phyloP scores from a whole-genome alignment of 257 asterid species.

The Cynanchum wilfordii region DNA sequence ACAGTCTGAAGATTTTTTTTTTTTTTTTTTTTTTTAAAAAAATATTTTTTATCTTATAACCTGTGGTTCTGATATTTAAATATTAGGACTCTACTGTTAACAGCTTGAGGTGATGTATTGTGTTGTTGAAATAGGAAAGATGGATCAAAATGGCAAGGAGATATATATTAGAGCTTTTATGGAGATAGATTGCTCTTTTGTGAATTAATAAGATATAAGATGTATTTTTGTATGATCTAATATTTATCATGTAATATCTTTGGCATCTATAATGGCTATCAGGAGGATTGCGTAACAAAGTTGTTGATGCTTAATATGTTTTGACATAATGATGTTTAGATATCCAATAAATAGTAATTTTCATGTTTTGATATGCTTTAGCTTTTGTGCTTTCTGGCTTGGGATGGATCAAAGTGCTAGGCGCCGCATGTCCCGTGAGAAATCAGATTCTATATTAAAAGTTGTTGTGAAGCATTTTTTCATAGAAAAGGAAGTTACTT shows the following conservation, averaged over 20 bases:
- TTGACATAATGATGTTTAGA: not conserved
- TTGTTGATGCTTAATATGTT: not conserved
- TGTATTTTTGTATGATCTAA: not conserved
- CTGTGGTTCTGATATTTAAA: not conserved
- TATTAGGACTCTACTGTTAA: not conserved
- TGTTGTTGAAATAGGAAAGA: not conserved
- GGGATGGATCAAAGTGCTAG: constrained; percentile 63
- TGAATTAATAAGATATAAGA: not conserved
- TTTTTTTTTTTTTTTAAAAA: too few species aligned
- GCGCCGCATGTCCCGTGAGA: constrained; percentile 68
- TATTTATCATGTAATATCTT: not conserved
- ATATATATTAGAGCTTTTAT: not conserved
- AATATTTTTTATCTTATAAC: not conserved
- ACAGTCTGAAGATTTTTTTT: not conserved
- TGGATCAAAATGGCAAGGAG: not conserved
- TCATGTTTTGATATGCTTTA: constrained; percentile 34
- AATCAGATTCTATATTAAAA: constrained; percentile 68
- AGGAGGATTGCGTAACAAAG: not conserved
- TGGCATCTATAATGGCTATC: not conserved
- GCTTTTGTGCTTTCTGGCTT: constrained; percentile 86
- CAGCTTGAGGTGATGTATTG: not conserved
- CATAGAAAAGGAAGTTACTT: constrained; percentile 91
- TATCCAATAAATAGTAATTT: constrained; percentile 15
- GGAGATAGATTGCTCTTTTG: not conserved
- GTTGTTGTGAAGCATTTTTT: constrained; percentile 80